Conservation (phyloP, 2,329 filamentous ascomycete genomes). For the Calonectria hawksworthii region DNA sequence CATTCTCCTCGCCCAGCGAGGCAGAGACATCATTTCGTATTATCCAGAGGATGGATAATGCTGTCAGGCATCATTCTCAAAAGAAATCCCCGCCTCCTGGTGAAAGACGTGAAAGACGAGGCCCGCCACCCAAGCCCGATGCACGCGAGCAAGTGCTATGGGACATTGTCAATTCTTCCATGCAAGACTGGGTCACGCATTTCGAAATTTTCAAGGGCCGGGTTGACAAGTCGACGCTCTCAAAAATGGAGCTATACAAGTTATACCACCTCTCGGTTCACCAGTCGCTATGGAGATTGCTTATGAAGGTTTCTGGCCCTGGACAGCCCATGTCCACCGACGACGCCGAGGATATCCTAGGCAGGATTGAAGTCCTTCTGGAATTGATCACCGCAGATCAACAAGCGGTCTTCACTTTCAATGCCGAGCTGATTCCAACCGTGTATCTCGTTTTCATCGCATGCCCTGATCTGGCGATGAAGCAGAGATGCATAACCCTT, state of each 20-base stretch:
- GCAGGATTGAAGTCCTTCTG: neutral
- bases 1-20: neutral
- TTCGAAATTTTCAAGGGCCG: slow-evolving; percentile 10
- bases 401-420: slow-evolving; percentile 3
- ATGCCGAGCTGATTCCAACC: neutral
- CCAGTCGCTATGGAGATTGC: neutral
- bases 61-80: neutral
- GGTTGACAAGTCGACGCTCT: neutral
- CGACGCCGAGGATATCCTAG: neutral
- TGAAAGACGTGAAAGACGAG: neutral
- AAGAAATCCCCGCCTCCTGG: neutral
- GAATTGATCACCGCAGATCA: neutral
- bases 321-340: neutral
- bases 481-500: neutral
- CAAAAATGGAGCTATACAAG: neutral
- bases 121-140: neutral
- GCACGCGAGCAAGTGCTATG: neutral
- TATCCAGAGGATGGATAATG: neutral
- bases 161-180: neutral
- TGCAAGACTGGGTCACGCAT: slow-evolving; percentile 3
- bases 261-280: neutral
- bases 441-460: slow-evolving; percentile 1
- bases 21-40: neutral
- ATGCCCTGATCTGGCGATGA: neutral
- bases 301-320: neutral